Evolutionary conservation across 2,329 filamentous ascomycete species (phyloP).

Genomic region (Tolypocladium amazonense): DNA sequence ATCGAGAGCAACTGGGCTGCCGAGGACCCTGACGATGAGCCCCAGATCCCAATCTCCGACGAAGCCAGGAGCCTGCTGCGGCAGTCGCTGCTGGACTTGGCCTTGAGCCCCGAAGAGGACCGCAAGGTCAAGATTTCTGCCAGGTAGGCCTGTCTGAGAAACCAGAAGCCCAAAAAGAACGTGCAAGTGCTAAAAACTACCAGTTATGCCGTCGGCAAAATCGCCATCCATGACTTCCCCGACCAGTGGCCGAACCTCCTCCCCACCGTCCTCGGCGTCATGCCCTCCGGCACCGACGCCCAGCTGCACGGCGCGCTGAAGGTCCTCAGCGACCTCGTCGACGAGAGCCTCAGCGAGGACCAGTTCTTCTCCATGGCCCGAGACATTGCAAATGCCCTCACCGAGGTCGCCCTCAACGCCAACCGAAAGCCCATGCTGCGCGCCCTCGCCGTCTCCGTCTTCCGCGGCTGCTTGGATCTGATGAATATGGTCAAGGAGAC

Average conservation of each 20-base stretch:
- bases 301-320: slow-evolving; percentile 85
- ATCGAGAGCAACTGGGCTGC: slow-evolving; percentile 77
- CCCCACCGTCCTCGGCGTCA: slow-evolving; percentile 65
- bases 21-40: slow-evolving; percentile 55
- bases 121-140: slow-evolving; percentile 83
- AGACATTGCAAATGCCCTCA: slow-evolving; percentile 75
- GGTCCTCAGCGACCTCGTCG: slow-evolving; percentile 80
- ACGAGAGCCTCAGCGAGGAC: slow-evolving; percentile 85
- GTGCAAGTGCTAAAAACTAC: background rate
- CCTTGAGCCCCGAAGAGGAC: slow-evolving; percentile 61
- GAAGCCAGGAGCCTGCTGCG: slow-evolving; percentile 64
- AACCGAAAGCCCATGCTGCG: slow-evolving; percentile 65
- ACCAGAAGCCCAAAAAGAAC: too few relatives aligned
- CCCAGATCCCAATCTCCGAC: slow-evolving; percentile 58
- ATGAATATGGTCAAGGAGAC: slow-evolving; percentile 96
- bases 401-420: slow-evolving; percentile 69
- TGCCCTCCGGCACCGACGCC: slow-evolving; percentile 63
- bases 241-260: slow-evolving; percentile 90
- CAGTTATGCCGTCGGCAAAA: slow-evolving; percentile 76
- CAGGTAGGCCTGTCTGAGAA: slow-evolving; percentile 43
- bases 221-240: slow-evolving; percentile 86
- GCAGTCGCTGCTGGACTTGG: slow-evolving; percentile 64
- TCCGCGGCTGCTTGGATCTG: slow-evolving; percentile 85
- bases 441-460: slow-evolving; percentile 80
- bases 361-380: slow-evolving; percentile 88